These are phyloP conservation scores for Mrakia blollopis DNA, from an alignment of 768 basidiomycete species.

Conservation along the genomic window DNA sequence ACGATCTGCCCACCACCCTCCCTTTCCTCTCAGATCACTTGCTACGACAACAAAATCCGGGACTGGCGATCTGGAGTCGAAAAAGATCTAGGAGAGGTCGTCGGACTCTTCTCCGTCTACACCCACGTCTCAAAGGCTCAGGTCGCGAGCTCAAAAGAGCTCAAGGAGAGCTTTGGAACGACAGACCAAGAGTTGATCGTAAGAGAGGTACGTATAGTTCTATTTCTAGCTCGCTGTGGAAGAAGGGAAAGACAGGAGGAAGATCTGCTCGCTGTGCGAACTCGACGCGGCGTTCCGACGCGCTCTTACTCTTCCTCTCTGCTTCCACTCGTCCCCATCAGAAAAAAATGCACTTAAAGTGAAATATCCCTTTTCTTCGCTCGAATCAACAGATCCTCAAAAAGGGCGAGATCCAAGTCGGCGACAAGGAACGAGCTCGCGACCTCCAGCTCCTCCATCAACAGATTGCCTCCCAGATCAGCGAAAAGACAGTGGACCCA, in stretches of 20 bases:
- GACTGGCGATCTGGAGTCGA: conserved; percentile 93
- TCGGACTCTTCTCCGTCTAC: conserved; percentile 95
- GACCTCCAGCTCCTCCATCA: conserved; percentile 71
- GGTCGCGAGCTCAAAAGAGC: conserved; percentile 78
- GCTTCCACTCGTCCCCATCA: too few species aligned
- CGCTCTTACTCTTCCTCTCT: too few species aligned
- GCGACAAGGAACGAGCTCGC: conserved; percentile 92
- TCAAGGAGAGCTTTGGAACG: conserved; percentile 85
- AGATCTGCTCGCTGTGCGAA: too few species aligned
- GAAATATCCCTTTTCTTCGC: neutral
- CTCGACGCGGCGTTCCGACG: too few species aligned
- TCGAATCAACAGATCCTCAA: conserved; percentile 64
- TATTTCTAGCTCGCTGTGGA: too few species aligned
- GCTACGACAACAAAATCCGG: conserved; percentile 98
- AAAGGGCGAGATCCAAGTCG: conserved; percentile 94
- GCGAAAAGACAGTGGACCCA: conserved; percentile 94
- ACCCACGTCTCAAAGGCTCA: conserved; percentile 94
- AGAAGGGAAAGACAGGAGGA: too few species aligned
- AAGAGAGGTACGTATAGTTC: conserved; percentile 58
- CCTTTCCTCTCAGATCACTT: conserved; percentile 65
- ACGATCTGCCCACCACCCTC: too few species aligned
- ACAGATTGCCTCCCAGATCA: conserved; percentile 89
- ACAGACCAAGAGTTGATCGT: conserved; percentile 65
- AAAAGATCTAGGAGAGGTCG: conserved; percentile 85
- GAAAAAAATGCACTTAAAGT: too few species aligned